Base-by-base conservation (phyloP, 345 rosid species). In the Euphorbia tirucalli region DNA sequence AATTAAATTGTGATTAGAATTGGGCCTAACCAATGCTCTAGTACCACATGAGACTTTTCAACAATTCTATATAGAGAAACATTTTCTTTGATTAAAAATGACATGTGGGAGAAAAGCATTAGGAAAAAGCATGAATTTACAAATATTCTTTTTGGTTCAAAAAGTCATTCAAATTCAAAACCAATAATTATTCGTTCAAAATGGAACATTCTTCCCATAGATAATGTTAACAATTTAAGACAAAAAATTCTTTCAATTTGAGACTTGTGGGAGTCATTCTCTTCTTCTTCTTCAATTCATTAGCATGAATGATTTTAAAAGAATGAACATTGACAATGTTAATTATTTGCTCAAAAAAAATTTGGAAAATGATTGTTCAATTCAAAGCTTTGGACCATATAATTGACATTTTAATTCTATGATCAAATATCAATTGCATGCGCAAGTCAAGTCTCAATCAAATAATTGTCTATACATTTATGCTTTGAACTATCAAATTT, bases 31-130 rank as follows among this genome's bases (percentile, higher is more conserved):
- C 66, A 58, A 19, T 61, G 8, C 25, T 3, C 0, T 5, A 5
- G 43, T 2, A 22, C 77, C 84, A 65, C 74, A 32, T 75, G 22
- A 58, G 37, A 44, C 66, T 66, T n/a, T n/a, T n/a, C n/a, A n/a
- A n/a, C n/a, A n/a, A n/a, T n/a, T n/a, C n/a, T n/a, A n/a, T n/a
- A n/a, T n/a, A n/a, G n/a, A n/a, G n/a, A n/a, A n/a, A n/a, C n/a
- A n/a, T n/a, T n/a, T n/a, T n/a, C n/a, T n/a, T n/a, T n/a, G n/a
- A n/a, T n/a, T n/a, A n/a, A 43, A 55, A 16, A 50, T 18, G 19
- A 50, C 19, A 50, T 50, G 19, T 50, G n/a, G 10, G 50, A 11
- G n/a, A n/a, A n/a, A n/a, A n/a, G n/a, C n/a, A n/a, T n/a, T n/a
- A n/a, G n/a, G n/a, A n/a, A n/a, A n/a, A n/a, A n/a, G n/a, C n/a